A percentile compares a stretch with the other conserved stretches of the same genome.
Evolutionary conservation across 176 grass and related monocot genomes (phyloP).

Genomic region (Eragrostis nindensis): DNA sequence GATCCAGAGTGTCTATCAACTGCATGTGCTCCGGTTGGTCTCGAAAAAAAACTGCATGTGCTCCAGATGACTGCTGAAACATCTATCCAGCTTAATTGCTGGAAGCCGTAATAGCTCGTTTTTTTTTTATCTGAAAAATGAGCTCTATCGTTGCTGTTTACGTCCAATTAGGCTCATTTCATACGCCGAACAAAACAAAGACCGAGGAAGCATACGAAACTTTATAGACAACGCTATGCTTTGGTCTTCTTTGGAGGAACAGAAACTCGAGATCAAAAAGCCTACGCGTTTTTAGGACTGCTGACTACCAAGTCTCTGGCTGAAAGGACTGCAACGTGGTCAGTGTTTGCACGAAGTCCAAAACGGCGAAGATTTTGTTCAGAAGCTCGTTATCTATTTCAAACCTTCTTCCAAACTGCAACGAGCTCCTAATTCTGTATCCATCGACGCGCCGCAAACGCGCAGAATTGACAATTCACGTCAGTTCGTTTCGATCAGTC

Average conservation of each 20-base stretch:
- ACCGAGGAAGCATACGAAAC: neutral
- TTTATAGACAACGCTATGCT: neutral
- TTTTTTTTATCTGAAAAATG: neutral
- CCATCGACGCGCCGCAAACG: conserved; percentile 16
- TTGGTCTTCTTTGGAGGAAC: conserved; percentile 16
- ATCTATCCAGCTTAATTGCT: neutral
- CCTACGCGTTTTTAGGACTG: conserved; percentile 38
- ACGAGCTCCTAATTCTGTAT: too few relatives aligned
- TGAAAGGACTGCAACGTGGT: neutral
- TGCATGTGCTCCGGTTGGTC: neutral
- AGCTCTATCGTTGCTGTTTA: neutral
- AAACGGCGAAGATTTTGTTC: conserved; percentile 23
- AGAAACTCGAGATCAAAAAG: neutral
- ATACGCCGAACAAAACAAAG: neutral
- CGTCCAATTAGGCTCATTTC: neutral
- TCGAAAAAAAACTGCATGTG: neutral
- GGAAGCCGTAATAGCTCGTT: too few relatives aligned
- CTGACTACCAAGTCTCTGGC: conserved; percentile 25
- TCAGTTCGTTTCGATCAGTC: neutral
- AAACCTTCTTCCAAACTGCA: neutral
- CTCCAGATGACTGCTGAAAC: neutral
- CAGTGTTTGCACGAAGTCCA: conserved; percentile 17
- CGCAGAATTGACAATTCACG: neutral
- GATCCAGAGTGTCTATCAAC: neutral
- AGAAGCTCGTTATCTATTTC: neutral